Evolutionary conservation across 2,329 filamentous ascomycete species (phyloP), one percentile per base, ranked within the genome.

Genomic region (Fusarium sp.): DNA sequence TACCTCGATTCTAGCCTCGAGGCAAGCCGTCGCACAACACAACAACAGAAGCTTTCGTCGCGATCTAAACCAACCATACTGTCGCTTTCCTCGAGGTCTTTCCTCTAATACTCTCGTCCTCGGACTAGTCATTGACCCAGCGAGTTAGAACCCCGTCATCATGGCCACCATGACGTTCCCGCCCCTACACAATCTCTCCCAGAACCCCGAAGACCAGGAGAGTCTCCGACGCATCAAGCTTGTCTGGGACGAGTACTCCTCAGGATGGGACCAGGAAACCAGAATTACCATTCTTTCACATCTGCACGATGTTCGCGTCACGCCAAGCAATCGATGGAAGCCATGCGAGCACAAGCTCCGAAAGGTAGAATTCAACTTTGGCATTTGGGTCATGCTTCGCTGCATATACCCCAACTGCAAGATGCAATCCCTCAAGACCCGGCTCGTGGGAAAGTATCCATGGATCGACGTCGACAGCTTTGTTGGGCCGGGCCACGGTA

Each of bases 341-440:
- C 67, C 69, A 8, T 68, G 27, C 20, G 34, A 31, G 3, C 69
- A 71, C 40, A 71, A 42, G 20, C 52, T 71, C 14, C 50, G 37
- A 6, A 56, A 40, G 9, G 7, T 2, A 34, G 24, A 60, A 2
- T 37, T 71, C 31, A 58, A 59, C 52, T 71, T 67, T 22, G 67
- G 67, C 5, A 37, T 37, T 6, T 71, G 69, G 69, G 52, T 71
- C 18, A 35, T 71, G 18, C 18, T 67, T n/a, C 45, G 29, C 6
- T 67, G 58, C 18, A 62, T 70, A 2, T 71, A 71, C 11, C 67
- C 67, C 3, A 42, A 29, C 6, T 38, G 31, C 8, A 31, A 50
- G 5, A 38, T 71, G 9, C 2, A 18, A 10, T 3, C 27, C 16
- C 24, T 64, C 27, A 64, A 24, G 42, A 4, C 8, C 13, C 14